These are phyloP conservation scores for Botryotinia globosa DNA, from an alignment of 2,329 filamentous ascomycete genomes.

Conservation along the genomic window DNA sequence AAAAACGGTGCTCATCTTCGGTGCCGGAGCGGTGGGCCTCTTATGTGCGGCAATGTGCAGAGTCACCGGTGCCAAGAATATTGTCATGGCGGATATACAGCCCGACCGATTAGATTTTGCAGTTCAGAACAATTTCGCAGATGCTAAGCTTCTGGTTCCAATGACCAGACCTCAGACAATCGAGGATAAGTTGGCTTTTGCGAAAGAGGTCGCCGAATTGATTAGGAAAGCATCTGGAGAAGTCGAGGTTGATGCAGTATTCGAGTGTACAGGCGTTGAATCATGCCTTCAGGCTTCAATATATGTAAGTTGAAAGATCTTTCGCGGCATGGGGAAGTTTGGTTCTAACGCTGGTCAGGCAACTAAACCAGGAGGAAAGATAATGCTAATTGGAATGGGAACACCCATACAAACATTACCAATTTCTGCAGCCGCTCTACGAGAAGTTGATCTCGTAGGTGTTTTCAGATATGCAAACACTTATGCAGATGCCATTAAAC, in stretches of 20 bases:
- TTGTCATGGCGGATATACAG: slow-evolving; percentile 94
- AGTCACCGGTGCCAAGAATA: slow-evolving; percentile 80
- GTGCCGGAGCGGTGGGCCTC: slow-evolving; percentile 89
- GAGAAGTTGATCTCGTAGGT: slow-evolving; percentile 73
- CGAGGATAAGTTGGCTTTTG: slow-evolving; percentile 37
- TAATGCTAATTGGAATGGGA: slow-evolving; percentile 78
- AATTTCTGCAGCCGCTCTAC: slow-evolving; percentile 67
- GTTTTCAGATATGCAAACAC: slow-evolving; percentile 77
- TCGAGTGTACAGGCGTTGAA: slow-evolving; percentile 59
- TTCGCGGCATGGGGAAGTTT: neutral
- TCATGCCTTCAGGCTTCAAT: slow-evolving; percentile 56
- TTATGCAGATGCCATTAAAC: slow-evolving; percentile 86
- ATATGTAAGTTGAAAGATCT: slow-evolving; percentile 58
- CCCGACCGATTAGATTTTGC: slow-evolving; percentile 83
- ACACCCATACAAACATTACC: slow-evolving; percentile 73
- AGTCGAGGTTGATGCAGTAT: slow-evolving; percentile 62
- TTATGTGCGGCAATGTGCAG: slow-evolving; percentile 38
- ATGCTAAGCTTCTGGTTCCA: slow-evolving; percentile 35
- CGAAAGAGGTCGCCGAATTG: slow-evolving; percentile 39
- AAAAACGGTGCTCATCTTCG: slow-evolving; percentile 83
- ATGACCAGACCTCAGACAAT: slow-evolving; percentile 36
- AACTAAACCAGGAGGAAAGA: slow-evolving; percentile 65
- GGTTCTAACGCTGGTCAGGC: slow-evolving; percentile 41
- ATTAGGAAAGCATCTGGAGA: slow-evolving; percentile 54
- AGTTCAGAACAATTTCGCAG: slow-evolving; percentile 36